Base-by-base conservation (phyloP, 345 rosid genomes). In the Brassica juncea region DNA sequence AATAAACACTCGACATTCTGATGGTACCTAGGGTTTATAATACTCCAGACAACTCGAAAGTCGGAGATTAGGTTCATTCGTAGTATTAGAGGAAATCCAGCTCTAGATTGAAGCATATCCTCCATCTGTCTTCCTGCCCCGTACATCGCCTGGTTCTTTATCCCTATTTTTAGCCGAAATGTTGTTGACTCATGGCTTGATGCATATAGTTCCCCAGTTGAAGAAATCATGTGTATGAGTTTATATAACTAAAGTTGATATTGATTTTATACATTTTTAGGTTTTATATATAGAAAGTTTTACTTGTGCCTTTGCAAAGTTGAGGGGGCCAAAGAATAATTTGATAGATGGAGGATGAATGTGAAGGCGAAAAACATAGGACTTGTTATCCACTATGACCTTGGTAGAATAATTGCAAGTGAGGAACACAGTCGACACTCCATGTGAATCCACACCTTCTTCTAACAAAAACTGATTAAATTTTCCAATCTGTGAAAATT, bases 81-180 rank as follows among this genome's bases (percentile, higher is more conserved):
- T 60, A 94, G 71, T 27, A 74, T 64, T 9, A 94, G 34, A 1
- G 98, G 88, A 85, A 92, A 66, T 7, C 94, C 97, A 69, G 34
- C 82, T n/a, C 85, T 85, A 0, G 94, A 91, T 9, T 86, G 88
- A 23, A 92, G 82, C 89, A 94, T 72, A 84, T 92, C 97, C 58
- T 88, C 77, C 97, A 92, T 92, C 78, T 70, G 87, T 66, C 90
- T 80, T 63, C 98, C 98, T 0, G 97, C 98, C 4, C 93, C 97
- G 61, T 92, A 94, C 94, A 94, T 85, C 0, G 92, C 87, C 58
- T 80, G 87, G 77, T 84, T 90, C 82, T 65, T 85, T 15, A 89
- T 87, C 52, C 91, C 97, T 31, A 88, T 83, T 25, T 69, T 64
- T 52, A 94, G 54, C 44, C 67, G 2, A 77, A 88, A 91, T 68